A percentile compares a stretch with the other conserved stretches of the same genome.
phyloP scores from a whole-genome alignment of 495 filamentous ascomycete genomes.

The Penicillium paradoxum region DNA sequence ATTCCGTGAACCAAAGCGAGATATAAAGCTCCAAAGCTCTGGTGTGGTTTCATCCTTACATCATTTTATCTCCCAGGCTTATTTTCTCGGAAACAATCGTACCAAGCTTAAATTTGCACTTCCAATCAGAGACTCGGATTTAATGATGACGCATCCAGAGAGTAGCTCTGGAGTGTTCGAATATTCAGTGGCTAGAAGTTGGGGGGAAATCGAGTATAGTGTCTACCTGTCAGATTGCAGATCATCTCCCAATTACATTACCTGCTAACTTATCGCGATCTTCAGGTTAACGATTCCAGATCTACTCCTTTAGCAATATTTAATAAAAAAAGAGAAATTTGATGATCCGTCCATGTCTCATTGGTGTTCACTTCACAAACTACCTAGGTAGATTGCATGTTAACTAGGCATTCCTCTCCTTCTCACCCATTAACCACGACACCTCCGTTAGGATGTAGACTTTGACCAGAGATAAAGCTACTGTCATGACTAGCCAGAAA shows the following conservation, averaged over 20 bases:
- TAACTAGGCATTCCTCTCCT: too few species aligned
- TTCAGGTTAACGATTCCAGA: too few species aligned
- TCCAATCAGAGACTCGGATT: neutral
- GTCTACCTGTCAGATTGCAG: neutral
- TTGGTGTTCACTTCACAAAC: too few species aligned
- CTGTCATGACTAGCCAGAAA: conserved; percentile 75
- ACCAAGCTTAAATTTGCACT: neutral
- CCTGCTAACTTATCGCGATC: too few species aligned
- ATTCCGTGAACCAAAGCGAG: neutral
- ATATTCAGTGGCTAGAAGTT: neutral
- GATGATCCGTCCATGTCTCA: too few species aligned
- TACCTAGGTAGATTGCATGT: too few species aligned
- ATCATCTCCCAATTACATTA: too few species aligned
- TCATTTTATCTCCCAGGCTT: neutral
- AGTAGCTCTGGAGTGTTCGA: neutral
- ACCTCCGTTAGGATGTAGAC: conserved; percentile 66
- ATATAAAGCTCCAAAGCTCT: neutral
- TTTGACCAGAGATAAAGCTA: conserved; percentile 52
- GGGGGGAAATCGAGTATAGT: neutral
- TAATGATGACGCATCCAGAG: neutral
- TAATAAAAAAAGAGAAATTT: too few species aligned
- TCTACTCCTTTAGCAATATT: too few species aligned
- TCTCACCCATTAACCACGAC: conserved; percentile 53
- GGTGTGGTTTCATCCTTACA: conserved; percentile 1
- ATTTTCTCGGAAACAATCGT: neutral